A percentile compares a stretch with the other conserved stretches of the same genome.
These are phyloP conservation scores for Trifolium subterraneum DNA, from an alignment of 306 rosid species.

Conservation along the genomic window DNA sequence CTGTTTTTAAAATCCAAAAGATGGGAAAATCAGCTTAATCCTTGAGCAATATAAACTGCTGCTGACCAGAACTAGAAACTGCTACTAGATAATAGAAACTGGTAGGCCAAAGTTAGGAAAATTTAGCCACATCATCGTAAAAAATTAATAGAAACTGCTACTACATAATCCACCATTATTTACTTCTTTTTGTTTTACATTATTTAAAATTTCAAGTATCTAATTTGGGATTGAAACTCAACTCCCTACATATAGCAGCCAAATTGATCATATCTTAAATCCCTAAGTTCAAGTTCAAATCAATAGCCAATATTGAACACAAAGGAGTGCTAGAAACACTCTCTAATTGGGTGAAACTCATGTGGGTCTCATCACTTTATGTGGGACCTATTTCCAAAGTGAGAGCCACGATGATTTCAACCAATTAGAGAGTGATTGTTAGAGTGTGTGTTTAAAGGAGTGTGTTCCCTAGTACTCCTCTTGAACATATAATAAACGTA, in stretches of 20 bases:
- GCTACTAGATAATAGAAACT: too few relatives aligned
- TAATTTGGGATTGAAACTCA: conserved; percentile 10
- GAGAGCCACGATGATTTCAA: too few relatives aligned
- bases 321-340: too few relatives aligned
- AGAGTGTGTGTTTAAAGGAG: too few relatives aligned
- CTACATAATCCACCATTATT: neutral
- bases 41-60: conserved; percentile 27
- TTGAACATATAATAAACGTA: neutral
- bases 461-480: too few relatives aligned
- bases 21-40: conserved; percentile 46
- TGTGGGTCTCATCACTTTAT: too few relatives aligned
- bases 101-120: conserved; percentile 2
- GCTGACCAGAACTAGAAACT: conserved; percentile 9
- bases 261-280: neutral
- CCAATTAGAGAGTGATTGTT: too few relatives aligned
- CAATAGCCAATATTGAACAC: neutral
- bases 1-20: conserved; percentile 50
- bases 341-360: too few relatives aligned
- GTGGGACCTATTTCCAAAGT: too few relatives aligned
- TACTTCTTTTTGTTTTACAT: neutral
- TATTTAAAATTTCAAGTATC: conserved; percentile 5
- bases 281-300: conserved; percentile 19
- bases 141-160: neutral
- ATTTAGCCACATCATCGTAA: neutral
- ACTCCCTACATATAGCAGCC: neutral